Conservation (phyloP, 2,329 filamentous ascomycete species). For the Cladophialophora immunda region DNA sequence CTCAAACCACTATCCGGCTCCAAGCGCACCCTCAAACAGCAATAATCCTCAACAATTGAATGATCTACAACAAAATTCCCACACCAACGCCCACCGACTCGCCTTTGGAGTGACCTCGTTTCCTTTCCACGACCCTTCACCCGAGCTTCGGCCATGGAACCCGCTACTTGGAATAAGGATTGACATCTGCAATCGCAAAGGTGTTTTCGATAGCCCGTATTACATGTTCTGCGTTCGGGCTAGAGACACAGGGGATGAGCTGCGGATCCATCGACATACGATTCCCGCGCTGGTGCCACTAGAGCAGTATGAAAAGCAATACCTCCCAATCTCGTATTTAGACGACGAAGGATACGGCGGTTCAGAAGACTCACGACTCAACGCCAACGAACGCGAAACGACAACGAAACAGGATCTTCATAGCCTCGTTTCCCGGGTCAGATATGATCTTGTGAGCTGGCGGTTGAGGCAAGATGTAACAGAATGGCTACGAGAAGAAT, state of each 20-base stretch:
- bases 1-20: conserved; percentile 6
- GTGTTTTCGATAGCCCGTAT: conserved; percentile 53
- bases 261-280: conserved; percentile 54
- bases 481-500: conserved; percentile 37
- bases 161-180: conserved; percentile 52
- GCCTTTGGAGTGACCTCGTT: conserved; percentile 56
- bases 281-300: conserved; percentile 56
- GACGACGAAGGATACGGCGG: conserved; percentile 34
- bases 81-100: conserved; percentile 54
- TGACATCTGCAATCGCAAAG: conserved; percentile 51
- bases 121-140: conserved; percentile 55
- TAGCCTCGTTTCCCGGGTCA: conserved; percentile 49
- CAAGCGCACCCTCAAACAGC: neutral
- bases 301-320: conserved; percentile 48
- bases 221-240: conserved; percentile 51
- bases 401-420: conserved; percentile 48
- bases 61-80: conserved; percentile 44
- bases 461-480: conserved; percentile 51
- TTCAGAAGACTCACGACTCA: conserved; percentile 33
- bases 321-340: conserved; percentile 43
- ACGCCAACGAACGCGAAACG: conserved; percentile 33
- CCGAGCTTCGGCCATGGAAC: conserved; percentile 42
- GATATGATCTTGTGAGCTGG: conserved; percentile 53
- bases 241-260: conserved; percentile 36
- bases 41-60: conserved; percentile 35